These are phyloP conservation scores for Sclerotiophoma versabilis DNA, from an alignment of 2,329 filamentous ascomycete genomes.

Conservation along the genomic window DNA sequence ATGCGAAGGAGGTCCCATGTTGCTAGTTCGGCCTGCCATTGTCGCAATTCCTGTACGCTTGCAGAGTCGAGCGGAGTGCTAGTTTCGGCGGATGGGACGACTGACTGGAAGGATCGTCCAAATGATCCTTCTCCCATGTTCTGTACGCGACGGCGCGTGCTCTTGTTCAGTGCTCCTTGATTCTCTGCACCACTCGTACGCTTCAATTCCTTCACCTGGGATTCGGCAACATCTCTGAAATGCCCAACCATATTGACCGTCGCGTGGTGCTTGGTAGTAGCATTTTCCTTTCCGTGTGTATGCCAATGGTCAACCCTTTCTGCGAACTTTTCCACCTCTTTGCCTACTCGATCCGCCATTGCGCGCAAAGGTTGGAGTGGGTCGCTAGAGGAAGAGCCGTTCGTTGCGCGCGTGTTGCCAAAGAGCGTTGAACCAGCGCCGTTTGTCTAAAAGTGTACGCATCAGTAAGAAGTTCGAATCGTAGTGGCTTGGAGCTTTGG, in stretches of 20 bases:
- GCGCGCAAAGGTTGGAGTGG: constrained; percentile 67
- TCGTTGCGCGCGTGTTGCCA: constrained; percentile 22
- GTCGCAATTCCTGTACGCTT: constrained; percentile 61
- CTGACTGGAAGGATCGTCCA: constrained; percentile 28
- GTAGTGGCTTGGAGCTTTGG: constrained; percentile 1
- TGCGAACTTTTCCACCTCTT: constrained; percentile 87
- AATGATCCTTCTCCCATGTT: constrained; percentile 35
- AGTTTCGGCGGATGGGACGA: constrained; percentile 25
- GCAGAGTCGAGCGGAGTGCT: constrained; percentile 34
- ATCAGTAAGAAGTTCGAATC: neutral
- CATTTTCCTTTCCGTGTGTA: constrained; percentile 36
- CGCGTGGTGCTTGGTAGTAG: constrained; percentile 62
- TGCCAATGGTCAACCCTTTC: constrained; percentile 78
- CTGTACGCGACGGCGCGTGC: constrained; percentile 43
- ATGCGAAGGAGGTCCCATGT: constrained; percentile 87
- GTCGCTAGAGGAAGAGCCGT: constrained; percentile 41
- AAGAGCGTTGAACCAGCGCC: constrained; percentile 21
- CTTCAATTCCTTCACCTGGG: constrained; percentile 56
- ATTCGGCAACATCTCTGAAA: constrained; percentile 60
- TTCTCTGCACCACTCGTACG: constrained; percentile 52
- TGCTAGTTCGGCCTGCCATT: constrained; percentile 82
- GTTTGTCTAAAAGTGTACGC: constrained; percentile 13
- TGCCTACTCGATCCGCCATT: constrained; percentile 72
- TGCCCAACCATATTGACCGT: constrained; percentile 48
- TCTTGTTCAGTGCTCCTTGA: constrained; percentile 40